Percentiles rank a stretch among this genome's conserved stretches.
Evolutionary conservation across 345 rosid genomes (phyloP).

Genomic region (Eucalyptus microcorys): DNA sequence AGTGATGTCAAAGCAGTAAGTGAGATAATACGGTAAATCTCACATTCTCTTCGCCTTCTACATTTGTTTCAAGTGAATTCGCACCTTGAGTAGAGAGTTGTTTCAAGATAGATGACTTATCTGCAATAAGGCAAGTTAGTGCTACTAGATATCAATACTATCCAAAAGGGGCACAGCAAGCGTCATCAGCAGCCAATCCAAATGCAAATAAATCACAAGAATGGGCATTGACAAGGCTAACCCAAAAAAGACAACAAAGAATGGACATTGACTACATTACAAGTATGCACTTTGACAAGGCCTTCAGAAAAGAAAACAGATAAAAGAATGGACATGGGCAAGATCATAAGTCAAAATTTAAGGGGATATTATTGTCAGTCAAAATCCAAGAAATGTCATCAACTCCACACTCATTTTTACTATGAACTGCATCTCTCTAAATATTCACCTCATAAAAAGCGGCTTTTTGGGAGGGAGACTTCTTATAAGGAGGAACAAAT

Average conservation of each 20-base stretch:
- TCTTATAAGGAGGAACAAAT: not conserved
- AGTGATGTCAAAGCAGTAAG: not conserved
- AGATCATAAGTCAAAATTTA: not conserved
- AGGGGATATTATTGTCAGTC: not conserved
- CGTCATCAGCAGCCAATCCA: not conserved
- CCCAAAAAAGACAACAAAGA: not conserved
- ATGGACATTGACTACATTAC: not conserved
- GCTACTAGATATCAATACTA: not conserved
- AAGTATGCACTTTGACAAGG: not conserved
- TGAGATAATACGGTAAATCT: not conserved
- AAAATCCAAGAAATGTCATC: not conserved
- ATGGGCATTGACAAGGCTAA: not conserved
- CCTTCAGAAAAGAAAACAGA: not conserved
- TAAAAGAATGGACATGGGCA: not conserved
- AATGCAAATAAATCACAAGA: not conserved
- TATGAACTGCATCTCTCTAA: not conserved
- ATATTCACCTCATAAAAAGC: not conserved
- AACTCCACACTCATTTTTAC: not conserved
- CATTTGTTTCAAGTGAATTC: constrained; percentile 4
- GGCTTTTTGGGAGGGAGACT: not conserved
- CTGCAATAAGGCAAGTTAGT: constrained; percentile 9
- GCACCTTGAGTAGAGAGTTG: constrained; percentile 11
- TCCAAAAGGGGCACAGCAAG: not conserved
- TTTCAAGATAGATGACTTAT: constrained; percentile 17
- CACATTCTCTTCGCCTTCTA: constrained; percentile 54